Conservation (phyloP, 257 asterid species). For the Solanum virginianum region DNA sequence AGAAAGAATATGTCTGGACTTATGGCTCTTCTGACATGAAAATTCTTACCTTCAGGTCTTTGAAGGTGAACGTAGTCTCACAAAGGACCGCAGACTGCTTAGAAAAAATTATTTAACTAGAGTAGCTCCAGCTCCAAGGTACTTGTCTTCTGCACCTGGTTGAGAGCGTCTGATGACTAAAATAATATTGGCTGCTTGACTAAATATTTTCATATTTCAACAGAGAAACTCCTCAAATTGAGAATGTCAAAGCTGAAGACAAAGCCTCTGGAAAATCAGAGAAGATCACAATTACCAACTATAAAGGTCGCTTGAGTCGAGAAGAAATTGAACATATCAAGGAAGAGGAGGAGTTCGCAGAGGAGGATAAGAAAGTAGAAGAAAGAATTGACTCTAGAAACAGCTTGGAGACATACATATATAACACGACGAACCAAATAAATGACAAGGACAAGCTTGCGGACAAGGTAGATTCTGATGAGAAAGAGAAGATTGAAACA, state of each 20-base stretch:
- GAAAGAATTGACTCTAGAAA: not conserved
- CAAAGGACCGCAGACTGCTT: not conserved
- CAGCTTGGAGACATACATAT: not conserved
- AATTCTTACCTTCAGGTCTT: not conserved
- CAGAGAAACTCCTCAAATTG: not conserved
- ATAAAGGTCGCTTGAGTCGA: not conserved
- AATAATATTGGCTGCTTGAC: not conserved
- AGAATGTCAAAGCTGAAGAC: not conserved
- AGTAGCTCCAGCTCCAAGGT: not conserved
- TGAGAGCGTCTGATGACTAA: not conserved
- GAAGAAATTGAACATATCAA: not conserved
- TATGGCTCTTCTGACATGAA: too few species aligned
- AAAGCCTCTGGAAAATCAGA: not conserved
- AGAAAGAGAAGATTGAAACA: conserved; percentile 64
- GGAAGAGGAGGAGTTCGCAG: not conserved
- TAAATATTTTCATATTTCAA: too few species aligned
- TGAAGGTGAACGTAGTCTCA: not conserved
- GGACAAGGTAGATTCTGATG: conserved; percentile 51
- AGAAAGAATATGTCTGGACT: too few species aligned
- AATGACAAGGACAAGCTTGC: conserved; percentile 81
- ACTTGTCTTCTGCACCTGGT: not conserved
- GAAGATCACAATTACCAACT: not conserved
- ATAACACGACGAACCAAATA: conserved; percentile 26
- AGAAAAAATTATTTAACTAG: not conserved
- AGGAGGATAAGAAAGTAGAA: not conserved